phyloP scores from a whole-genome alignment of 257 asterid genomes.

The Rubia yunnanensis region DNA sequence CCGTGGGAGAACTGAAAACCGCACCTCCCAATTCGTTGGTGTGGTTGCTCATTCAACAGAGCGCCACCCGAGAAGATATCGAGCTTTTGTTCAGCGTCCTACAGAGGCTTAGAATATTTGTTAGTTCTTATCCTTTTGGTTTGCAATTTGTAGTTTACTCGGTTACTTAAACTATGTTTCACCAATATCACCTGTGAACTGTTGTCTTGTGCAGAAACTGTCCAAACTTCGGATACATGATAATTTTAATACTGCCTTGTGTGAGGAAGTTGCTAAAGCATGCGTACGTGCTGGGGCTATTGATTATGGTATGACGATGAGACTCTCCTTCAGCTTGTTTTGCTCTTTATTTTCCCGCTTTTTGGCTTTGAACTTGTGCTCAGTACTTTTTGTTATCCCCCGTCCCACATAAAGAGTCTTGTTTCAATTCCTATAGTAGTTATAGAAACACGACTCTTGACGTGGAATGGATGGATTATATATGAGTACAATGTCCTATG shows the following conservation, averaged over 20 bases:
- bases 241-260: slow-evolving; percentile 69
- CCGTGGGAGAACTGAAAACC: slow-evolving; percentile 41
- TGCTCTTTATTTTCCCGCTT: neutral
- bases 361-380: neutral
- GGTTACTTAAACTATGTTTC: slow-evolving; percentile 1
- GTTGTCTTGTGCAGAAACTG: slow-evolving; percentile 55
- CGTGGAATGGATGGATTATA: no score
- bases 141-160: slow-evolving; percentile 1
- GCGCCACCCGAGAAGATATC: slow-evolving; percentile 60
- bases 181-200: neutral
- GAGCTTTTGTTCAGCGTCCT: slow-evolving; percentile 59
- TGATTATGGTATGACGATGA: slow-evolving; percentile 54
- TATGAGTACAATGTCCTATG: no score
- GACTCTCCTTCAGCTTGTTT: slow-evolving; percentile 5
- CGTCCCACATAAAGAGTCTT: no score
- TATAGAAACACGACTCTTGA: no score
- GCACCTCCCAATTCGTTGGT: slow-evolving; percentile 93
- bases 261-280: slow-evolving; percentile 77
- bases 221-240: slow-evolving; percentile 76
- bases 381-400: no score
- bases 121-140: slow-evolving; percentile 31
- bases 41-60: slow-evolving; percentile 64
- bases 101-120: slow-evolving; percentile 66
- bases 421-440: no score
- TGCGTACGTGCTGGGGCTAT: slow-evolving; percentile 78